These are phyloP conservation scores for Xylaria curta DNA, from an alignment of 495 filamentous ascomycete genomes.

Conservation along the genomic window DNA sequence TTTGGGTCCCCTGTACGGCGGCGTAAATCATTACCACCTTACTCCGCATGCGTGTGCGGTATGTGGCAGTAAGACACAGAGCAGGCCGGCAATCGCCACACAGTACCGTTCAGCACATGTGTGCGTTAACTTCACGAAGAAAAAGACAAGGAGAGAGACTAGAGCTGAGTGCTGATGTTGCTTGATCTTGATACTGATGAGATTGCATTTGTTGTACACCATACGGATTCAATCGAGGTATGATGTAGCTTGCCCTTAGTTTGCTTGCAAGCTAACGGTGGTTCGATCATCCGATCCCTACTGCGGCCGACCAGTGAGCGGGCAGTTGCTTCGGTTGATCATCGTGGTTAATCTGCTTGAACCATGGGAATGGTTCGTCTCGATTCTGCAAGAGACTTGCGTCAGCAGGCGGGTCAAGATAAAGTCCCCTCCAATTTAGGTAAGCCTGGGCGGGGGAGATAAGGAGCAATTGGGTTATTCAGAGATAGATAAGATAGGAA, in stretches of 20 bases:
- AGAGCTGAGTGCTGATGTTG: background rate
- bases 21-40: constrained; percentile 5
- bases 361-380: background rate
- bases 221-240: background rate
- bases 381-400: background rate
- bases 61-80: background rate
- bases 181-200: background rate
- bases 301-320: background rate
- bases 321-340: background rate
- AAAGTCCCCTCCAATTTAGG: background rate
- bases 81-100: background rate
- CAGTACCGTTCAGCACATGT: background rate
- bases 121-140: background rate
- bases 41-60: constrained; percentile 4
- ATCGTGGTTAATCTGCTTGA: background rate
- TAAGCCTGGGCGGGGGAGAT: background rate
- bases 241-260: background rate
- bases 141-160: no score
- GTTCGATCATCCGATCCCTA: constrained; percentile 5
- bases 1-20: background rate
- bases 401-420: constrained; percentile 6
- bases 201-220: background rate
- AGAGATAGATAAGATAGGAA: background rate
- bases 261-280: background rate
- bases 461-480: background rate